A percentile compares a stretch with the other conserved stretches of the same genome.
phyloP scores from a whole-genome alignment of 495 filamentous ascomycete genomes.

The Thozetella sp. region DNA sequence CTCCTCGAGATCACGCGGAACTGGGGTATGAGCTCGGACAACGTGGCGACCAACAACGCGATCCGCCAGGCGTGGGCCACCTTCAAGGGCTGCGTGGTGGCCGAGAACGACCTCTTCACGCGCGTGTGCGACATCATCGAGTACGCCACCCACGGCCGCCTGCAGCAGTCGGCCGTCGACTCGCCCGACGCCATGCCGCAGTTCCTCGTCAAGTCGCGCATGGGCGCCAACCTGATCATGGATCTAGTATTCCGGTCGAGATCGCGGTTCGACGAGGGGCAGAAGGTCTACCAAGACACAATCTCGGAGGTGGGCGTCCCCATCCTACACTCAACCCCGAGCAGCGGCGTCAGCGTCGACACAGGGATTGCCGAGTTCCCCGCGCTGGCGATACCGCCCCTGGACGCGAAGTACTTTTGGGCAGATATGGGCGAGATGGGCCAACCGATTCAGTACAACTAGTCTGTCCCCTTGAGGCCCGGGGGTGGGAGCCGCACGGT shows the following conservation, averaged over 20 bases:
- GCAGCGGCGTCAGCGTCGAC: not conserved
- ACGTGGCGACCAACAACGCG: not conserved
- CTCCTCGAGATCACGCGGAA: not conserved
- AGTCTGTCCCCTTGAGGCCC: no score
- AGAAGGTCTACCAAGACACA: not conserved
- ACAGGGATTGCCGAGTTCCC: not conserved
- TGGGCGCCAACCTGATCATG: not conserved
- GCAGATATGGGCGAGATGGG: constrained; percentile 1
- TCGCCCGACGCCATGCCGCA: not conserved
- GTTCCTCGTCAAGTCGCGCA: not conserved
- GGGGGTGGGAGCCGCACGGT: no score
- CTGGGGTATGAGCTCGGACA: constrained; percentile 1
- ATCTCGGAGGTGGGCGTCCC: not conserved
- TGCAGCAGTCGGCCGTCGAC: not conserved
- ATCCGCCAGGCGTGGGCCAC: not conserved
- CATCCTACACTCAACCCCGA: not conserved
- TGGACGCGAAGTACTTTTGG: not conserved
- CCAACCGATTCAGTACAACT: not conserved
- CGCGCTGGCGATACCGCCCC: not conserved
- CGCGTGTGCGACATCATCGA: not conserved
- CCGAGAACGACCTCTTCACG: not conserved
- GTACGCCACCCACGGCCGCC: not conserved
- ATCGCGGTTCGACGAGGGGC: not conserved
- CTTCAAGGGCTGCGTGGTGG: not conserved
- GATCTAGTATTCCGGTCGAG: not conserved